These are phyloP conservation scores for Porphyridium purpureum DNA, from an alignment of 23 red algal genomes.

Conservation along the genomic window DNA sequence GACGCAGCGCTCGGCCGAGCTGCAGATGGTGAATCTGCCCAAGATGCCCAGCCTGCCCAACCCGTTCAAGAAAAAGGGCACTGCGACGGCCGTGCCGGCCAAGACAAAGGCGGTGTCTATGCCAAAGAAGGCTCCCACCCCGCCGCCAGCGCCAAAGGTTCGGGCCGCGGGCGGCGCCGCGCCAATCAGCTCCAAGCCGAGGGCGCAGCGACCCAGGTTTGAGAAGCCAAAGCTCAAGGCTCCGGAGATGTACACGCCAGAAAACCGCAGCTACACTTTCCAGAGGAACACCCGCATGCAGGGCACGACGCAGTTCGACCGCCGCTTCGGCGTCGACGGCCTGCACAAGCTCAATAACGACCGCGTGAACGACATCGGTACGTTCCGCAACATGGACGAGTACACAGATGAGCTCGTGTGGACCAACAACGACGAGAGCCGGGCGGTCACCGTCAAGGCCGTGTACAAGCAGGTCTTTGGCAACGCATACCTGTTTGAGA, in stretches of 20 bases:
- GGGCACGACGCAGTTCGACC: slow-evolving; percentile 26
- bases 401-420: slow-evolving; percentile 39
- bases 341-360: slow-evolving; percentile 6
- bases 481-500: slow-evolving; percentile 59
- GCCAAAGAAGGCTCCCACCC: too few species aligned
- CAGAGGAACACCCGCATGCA: slow-evolving; percentile 21
- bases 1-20: too few species aligned
- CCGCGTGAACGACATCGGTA: slow-evolving; percentile 37
- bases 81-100: slow-evolving; percentile 1
- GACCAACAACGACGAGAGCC: slow-evolving; percentile 19
- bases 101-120: not conserved
- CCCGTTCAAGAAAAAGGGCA: slow-evolving; percentile 1
- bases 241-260: slow-evolving; percentile 34
- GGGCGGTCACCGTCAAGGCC: slow-evolving; percentile 16
- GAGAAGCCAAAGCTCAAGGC: not conserved
- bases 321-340: slow-evolving; percentile 19
- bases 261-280: slow-evolving; percentile 18
- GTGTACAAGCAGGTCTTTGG: slow-evolving; percentile 71
- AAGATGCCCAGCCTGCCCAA: slow-evolving; percentile 15
- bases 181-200: not conserved
- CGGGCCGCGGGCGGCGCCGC: not conserved
- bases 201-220: not conserved
- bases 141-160: slow-evolving; percentile 5
- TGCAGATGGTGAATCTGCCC: slow-evolving; percentile 24
- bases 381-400: slow-evolving; percentile 53